Conservation (phyloP, 1,139 yeast species). For the Zhuliangozyma parablackwelliae region DNA sequence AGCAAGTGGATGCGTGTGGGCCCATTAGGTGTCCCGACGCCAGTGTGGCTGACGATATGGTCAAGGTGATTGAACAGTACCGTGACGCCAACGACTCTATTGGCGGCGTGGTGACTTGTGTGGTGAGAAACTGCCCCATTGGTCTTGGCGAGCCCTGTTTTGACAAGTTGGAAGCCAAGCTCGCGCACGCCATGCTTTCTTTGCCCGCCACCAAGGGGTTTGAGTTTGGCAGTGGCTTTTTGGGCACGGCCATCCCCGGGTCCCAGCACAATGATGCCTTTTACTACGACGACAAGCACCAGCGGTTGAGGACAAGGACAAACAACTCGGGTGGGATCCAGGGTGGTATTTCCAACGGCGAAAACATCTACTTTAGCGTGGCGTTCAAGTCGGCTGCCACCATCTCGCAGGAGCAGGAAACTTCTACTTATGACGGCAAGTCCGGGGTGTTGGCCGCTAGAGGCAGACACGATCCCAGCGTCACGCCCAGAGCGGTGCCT, state of each 20-base stretch:
- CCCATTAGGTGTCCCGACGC: conserved; percentile 93
- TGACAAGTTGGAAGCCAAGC: conserved; percentile 88
- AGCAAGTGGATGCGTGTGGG: conserved; percentile 78
- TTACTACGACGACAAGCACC: conserved; percentile 48
- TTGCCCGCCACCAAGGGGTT: conserved; percentile 97
- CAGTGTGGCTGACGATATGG: conserved; percentile 70
- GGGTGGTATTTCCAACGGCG: conserved; percentile 97
- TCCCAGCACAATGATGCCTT: conserved; percentile 92
- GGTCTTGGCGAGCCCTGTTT: conserved; percentile 98
- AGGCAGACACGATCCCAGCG: conserved; percentile 98
- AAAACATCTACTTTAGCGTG: conserved; percentile 85
- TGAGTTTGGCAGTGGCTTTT: conserved; percentile 94
- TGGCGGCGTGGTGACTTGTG: conserved; percentile 98
- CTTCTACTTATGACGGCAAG: conserved; percentile 83
- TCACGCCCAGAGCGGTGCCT: conserved; percentile 97
- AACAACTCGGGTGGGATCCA: conserved; percentile 96
- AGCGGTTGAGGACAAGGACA: conserved; percentile 74
- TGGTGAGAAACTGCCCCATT: conserved; percentile 84
- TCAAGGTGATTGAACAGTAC: conserved; percentile 78
- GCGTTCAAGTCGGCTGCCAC: conserved; percentile 99
- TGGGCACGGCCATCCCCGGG: conserved; percentile 86
- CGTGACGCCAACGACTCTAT: conserved; percentile 88
- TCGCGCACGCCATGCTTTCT: conserved; percentile 97
- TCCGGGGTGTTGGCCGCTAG: conserved; percentile 88
- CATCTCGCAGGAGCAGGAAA: conserved; percentile 85